These are phyloP conservation scores for Vigna angularis DNA, from an alignment of 306 rosid genomes.

Conservation along the genomic window DNA sequence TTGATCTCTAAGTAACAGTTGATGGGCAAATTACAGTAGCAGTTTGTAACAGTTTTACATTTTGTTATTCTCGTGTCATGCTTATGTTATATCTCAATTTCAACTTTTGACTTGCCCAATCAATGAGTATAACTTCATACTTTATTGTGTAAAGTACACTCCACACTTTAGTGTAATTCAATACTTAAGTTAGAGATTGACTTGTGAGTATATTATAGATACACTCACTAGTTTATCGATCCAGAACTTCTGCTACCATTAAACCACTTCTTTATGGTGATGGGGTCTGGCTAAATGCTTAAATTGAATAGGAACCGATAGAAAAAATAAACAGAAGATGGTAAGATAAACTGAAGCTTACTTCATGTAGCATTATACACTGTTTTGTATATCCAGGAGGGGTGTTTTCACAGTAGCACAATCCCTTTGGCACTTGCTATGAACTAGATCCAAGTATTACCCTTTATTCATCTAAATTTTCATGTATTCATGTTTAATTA, in stretches of 20 bases:
- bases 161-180: background rate
- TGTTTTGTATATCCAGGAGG: constrained; percentile 1
- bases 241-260: constrained; percentile 7
- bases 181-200: background rate
- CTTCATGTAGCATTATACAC: background rate
- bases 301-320: constrained; percentile 4
- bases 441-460: constrained; percentile 12
- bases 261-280: background rate
- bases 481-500: constrained; percentile 16
- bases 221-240: background rate
- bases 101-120: background rate
- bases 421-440: constrained; percentile 5
- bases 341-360: background rate
- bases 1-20: background rate
- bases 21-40: background rate
- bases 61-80: background rate
- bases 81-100: background rate
- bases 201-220: constrained; percentile 16
- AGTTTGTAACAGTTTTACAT: background rate
- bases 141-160: background rate
- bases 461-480: constrained; percentile 24
- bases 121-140: background rate
- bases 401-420: background rate
- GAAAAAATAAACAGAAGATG: constrained; percentile 1
- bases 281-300: background rate